phyloP scores from a whole-genome alignment of 139 green algal genomes.

The Spirogloea muscicola region DNA sequence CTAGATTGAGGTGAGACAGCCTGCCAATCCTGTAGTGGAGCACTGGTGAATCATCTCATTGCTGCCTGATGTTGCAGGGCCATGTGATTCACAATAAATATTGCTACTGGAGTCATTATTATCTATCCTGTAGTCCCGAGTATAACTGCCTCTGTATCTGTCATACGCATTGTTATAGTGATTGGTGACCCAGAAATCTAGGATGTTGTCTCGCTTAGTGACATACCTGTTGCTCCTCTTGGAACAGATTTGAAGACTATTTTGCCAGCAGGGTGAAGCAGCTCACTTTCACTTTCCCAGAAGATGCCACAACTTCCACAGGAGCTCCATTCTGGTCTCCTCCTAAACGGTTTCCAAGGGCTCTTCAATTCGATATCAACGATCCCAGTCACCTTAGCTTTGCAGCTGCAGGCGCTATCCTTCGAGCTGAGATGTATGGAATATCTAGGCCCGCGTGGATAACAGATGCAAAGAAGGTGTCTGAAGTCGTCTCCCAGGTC shows the following conservation, averaged over 20 bases:
- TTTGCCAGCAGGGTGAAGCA: slow-evolving; percentile 89
- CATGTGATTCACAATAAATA: too few species aligned
- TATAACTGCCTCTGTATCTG: too few species aligned
- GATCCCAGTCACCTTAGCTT: slow-evolving; percentile 74
- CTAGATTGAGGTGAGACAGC: slow-evolving; percentile 51
- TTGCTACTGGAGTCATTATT: too few species aligned
- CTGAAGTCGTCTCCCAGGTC: slow-evolving; percentile 57
- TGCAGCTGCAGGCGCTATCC: slow-evolving; percentile 72
- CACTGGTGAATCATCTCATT: too few species aligned
- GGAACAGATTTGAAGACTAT: slow-evolving; percentile 56
- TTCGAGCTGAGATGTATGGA: slow-evolving; percentile 82
- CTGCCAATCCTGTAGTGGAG: too few species aligned
- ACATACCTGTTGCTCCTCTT: too few species aligned
- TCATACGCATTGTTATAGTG: too few species aligned
- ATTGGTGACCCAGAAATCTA: too few species aligned
- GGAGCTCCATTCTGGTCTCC: slow-evolving; percentile 92
- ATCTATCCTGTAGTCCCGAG: too few species aligned
- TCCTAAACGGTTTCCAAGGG: slow-evolving; percentile 92
- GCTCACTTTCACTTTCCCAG: slow-evolving; percentile 91
- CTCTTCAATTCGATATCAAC: slow-evolving; percentile 69
- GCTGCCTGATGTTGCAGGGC: too few species aligned
- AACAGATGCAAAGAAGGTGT: slow-evolving; percentile 32
- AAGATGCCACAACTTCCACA: slow-evolving; percentile 86
- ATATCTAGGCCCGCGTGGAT: slow-evolving; percentile 57
- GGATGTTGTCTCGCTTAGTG: too few species aligned